Conservation (phyloP, 2,329 filamentous ascomycete species). For the Orbilia quercus region DNA sequence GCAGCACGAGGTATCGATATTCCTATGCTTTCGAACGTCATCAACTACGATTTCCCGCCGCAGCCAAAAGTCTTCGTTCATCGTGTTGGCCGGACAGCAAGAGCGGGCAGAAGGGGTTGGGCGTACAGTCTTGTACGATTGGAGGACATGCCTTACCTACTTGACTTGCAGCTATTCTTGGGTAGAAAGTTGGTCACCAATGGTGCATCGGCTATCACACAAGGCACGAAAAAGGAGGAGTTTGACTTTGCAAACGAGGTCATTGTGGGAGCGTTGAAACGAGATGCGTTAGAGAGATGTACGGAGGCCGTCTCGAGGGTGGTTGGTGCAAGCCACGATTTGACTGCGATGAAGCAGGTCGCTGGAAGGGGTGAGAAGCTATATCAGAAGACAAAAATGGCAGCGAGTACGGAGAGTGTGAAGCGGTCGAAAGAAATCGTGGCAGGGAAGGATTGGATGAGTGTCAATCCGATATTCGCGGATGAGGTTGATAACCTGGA, state of each 20-base stretch:
- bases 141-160: slow-evolving; percentile 86
- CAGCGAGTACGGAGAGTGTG: slow-evolving; percentile 88
- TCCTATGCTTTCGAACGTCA: slow-evolving; percentile 92
- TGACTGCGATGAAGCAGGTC: slow-evolving; percentile 76
- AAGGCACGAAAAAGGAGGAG: slow-evolving; percentile 66
- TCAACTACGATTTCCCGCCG: slow-evolving; percentile 98
- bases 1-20: slow-evolving; percentile 98
- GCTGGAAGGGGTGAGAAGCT: slow-evolving; percentile 90
- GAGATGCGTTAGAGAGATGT: slow-evolving; percentile 78
- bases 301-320: slow-evolving; percentile 87
- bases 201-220: slow-evolving; percentile 72
- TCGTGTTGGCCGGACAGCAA: slow-evolving; percentile 91
- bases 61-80: slow-evolving; percentile 98
- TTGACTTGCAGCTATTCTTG: slow-evolving; percentile 94
- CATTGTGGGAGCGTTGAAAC: slow-evolving; percentile 79
- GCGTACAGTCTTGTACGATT: slow-evolving; percentile 91
- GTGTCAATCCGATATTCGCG: slow-evolving; percentile 83
- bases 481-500: slow-evolving; percentile 74
- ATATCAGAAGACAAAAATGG: slow-evolving; percentile 88
- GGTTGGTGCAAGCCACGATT: slow-evolving; percentile 78
- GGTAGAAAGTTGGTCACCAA: slow-evolving; percentile 79
- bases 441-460: slow-evolving; percentile 75
- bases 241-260: slow-evolving; percentile 80
- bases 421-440: slow-evolving; percentile 85
- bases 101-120: slow-evolving; percentile 93